Evolutionary conservation across 805 yeast genomes (phyloP).

Genomic region (Kodamaea leandrae): DNA sequence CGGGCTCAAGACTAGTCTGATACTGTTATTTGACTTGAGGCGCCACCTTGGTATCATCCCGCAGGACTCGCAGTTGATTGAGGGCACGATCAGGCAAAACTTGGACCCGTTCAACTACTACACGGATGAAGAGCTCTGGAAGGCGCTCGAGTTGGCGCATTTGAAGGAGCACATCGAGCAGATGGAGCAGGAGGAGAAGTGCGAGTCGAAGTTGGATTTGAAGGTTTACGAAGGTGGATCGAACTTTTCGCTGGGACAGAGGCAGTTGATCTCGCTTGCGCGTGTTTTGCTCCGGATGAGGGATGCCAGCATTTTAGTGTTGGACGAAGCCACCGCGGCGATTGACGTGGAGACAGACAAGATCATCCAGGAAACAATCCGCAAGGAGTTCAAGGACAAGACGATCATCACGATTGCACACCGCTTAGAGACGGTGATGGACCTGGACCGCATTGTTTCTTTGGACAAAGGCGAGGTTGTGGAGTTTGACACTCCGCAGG

Average conservation of each 20-base stretch:
- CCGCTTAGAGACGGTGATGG: slow-evolving; percentile 82
- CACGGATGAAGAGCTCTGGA: slow-evolving; percentile 23
- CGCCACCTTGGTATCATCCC: slow-evolving; percentile 26
- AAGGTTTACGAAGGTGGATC: slow-evolving; percentile 68
- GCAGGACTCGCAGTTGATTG: slow-evolving; percentile 26
- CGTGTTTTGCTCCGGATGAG: slow-evolving; percentile 61
- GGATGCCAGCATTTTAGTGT: slow-evolving; percentile 23
- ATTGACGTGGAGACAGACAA: slow-evolving; percentile 86
- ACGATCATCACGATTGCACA: slow-evolving; percentile 91
- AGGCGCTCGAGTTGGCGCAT: slow-evolving; percentile 21
- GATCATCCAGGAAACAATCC: slow-evolving; percentile 76
- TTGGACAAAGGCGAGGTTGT: slow-evolving; percentile 69
- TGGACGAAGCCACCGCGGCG: slow-evolving; percentile 55
- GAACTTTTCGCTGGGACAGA: slow-evolving; percentile 84
- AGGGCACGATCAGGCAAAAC: slow-evolving; percentile 24
- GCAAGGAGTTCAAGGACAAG: slow-evolving; percentile 66
- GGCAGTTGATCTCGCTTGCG: slow-evolving; percentile 82
- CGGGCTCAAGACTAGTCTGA: slow-evolving; percentile 14
- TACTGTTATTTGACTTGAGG: slow-evolving; percentile 21
- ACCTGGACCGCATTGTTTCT: slow-evolving; percentile 74
- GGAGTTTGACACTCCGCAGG: slow-evolving; percentile 73
- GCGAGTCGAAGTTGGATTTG: slow-evolving; percentile 22
- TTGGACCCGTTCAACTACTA: slow-evolving; percentile 26
- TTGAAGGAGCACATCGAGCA: slow-evolving; percentile 17
- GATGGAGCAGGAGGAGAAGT: slow-evolving; percentile 8